Base-by-base conservation (phyloP, 345 rosid species). In the Eucalyptus marginata region DNA sequence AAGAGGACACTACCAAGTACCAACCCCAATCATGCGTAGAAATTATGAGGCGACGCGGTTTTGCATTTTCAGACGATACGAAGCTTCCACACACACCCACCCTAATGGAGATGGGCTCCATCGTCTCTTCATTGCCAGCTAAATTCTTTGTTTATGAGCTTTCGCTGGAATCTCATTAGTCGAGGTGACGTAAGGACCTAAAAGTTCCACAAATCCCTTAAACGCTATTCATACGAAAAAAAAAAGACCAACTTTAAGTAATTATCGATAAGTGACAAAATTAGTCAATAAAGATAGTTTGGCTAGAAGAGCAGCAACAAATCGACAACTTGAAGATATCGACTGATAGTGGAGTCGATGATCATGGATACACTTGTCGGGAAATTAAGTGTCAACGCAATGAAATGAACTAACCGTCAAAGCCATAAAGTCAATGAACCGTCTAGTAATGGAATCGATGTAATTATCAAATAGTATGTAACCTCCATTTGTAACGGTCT, bases 381-480 rank as follows among this genome's bases (percentile, higher is more conserved):
- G 62, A 0, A 56, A 56, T 22, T 56, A 56, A 22, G 12, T 56
- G 62, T 10, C 62, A 56, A 56, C 1, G 12, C 27, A 56, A 24
- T 56, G 62, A 56, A 22, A 22, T 24, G 12, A 56, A 56, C 62
- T 56, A 24, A 56, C 8, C 0, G 0, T 56, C 1, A 22, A 0
- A 24, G 29, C 12, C 12, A 24, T 56, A 0, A 56, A 56, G 29
- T 56, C 62, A 22, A 56, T 56, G 62, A 56, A 56, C 29, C 6
- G 5, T 56, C 62, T 56, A 22, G 12, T 56, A 56, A 56, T 56
- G 29, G 62, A 56, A 24, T 56, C 1, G 1, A 56, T 56, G 29
- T 8, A 56, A 56, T 0, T 56, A 2, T 56, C 62, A 22, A 56
- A 56, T 56, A 9, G 27, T 20, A 56, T 56, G 6, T 56, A 24